These are phyloP conservation scores for Fusarium drepaniforme DNA, from an alignment of 2,329 filamentous ascomycete genomes.

Conservation along the genomic window DNA sequence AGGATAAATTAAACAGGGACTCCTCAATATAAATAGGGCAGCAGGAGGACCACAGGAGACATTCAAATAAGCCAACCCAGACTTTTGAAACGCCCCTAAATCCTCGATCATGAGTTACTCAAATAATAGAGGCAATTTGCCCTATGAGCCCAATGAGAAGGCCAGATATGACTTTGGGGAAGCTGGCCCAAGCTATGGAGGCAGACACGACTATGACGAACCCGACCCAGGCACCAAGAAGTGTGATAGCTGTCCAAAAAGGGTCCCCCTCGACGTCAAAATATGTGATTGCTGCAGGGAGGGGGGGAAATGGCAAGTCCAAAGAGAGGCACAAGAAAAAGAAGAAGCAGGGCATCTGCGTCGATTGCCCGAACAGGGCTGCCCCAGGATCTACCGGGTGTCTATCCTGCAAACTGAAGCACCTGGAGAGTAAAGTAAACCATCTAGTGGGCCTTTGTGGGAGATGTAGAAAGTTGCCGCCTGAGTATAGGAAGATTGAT, in stretches of 20 bases:
- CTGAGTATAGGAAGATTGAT: not conserved
- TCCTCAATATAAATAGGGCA: not conserved
- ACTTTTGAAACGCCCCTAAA: not conserved
- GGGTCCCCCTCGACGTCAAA: not conserved
- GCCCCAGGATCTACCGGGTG: not conserved
- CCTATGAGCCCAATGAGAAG: not conserved
- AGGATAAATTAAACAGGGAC: no score
- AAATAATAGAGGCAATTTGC: not conserved
- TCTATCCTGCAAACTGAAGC: not conserved
- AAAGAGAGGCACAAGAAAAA: not conserved
- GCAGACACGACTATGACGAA: not conserved
- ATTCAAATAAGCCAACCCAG: not conserved
- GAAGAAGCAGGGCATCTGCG: not conserved
- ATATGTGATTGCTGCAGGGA: not conserved
- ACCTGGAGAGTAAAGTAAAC: not conserved
- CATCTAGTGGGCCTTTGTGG: not conserved
- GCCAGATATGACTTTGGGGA: not conserved
- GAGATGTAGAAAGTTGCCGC: not conserved
- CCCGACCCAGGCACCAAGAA: not conserved
- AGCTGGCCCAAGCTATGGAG: not conserved
- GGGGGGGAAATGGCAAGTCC: not conserved
- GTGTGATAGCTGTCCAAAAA: not conserved
- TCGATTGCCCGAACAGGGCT: not conserved
- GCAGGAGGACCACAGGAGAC: not conserved
- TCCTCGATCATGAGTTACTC: not conserved